Evolutionary conservation across 2,329 filamentous ascomycete genomes (phyloP), one percentile per base, ranked within the genome.

Genomic region (Fusarium temperatum): DNA sequence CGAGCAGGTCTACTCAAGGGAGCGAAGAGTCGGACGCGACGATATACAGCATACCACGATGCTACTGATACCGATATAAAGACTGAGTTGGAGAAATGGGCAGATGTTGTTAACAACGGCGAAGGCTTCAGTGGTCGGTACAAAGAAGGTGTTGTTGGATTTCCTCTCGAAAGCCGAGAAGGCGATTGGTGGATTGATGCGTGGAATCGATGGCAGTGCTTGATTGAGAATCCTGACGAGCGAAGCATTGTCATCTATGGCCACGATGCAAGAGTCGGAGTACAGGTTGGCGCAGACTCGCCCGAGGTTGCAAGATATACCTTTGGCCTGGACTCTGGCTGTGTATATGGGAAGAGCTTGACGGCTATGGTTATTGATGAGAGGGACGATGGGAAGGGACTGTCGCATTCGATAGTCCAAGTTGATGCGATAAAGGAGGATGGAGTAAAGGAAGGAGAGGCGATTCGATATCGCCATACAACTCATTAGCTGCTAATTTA

Each of bases 291-390:
- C 0, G 41, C 57, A 1, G n/a, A 50, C 0, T 15, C n/a, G 5
- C 14, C 62, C 0, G 50, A 30, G 15, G 58, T 39, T 6, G 22
- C 58, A 39, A 86, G 88, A 61, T 96, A 93, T 81, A 92, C 91
- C 11, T 94, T 94, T 79, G 95, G 95, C 0, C 84, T 98, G 28
- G 95, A 98, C 80, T 92, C 92, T 1, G 91, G 91, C 0, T 98
- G 95, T 79, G 90, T 94, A 1, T 89, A 89, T 67, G 94, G 94
- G 6, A 72, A 67, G 12, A 66, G 50, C 5, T 47, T 77, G 17
- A 68, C 75, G 3, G 74, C 75, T 0, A 60, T 77, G 65, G 44
- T 78, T 3, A 20, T 77, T 12, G 47, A 59, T 9, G 58, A 15
- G 10, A 55, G 4, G 1, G 9, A 22, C 3, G 17, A 38, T 2